These are phyloP conservation scores for Plantago ovata DNA, from an alignment of 257 asterid species.

Conservation along the genomic window DNA sequence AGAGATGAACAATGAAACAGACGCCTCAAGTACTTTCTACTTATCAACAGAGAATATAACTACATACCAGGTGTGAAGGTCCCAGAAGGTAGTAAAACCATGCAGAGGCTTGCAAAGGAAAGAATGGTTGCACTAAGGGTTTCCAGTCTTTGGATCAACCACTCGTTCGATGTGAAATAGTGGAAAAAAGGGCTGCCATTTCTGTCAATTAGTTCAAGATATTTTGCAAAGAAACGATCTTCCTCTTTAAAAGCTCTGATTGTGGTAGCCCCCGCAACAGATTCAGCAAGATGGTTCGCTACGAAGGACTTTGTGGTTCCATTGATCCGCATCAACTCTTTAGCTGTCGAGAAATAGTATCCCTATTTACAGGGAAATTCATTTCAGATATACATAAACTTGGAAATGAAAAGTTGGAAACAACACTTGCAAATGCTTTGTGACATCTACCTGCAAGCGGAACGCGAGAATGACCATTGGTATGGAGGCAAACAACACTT, in stretches of 20 bases:
- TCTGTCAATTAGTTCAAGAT: conserved; percentile 65
- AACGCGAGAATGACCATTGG: conserved; percentile 82
- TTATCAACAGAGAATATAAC: neutral
- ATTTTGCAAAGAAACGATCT: conserved; percentile 73
- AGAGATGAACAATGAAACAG: neutral
- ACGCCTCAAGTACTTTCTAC: neutral
- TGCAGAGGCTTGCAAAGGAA: conserved; percentile 89
- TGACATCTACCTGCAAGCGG: conserved; percentile 62
- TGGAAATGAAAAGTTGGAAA: neutral
- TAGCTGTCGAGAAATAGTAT: conserved; percentile 80
- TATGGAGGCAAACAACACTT: conserved; percentile 66
- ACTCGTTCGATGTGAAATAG: conserved; percentile 87
- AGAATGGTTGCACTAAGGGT: conserved; percentile 72
- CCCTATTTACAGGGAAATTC: conserved; percentile 36
- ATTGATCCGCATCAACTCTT: conserved; percentile 80
- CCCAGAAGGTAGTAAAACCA: conserved; percentile 90
- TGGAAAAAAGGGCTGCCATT: conserved; percentile 89
- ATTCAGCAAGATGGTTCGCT: conserved; percentile 89
- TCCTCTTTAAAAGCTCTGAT: conserved; percentile 86
- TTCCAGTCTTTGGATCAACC: conserved; percentile 88
- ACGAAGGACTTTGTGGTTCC: conserved; percentile 90
- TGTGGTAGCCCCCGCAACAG: conserved; percentile 72
- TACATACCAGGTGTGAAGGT: conserved; percentile 75
- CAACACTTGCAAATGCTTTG: neutral
- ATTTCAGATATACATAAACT: conserved; percentile 5